Percentiles rank a stretch among this genome's conserved stretches.
phyloP scores from a whole-genome alignment of 768 basidiomycete genomes.

The Podaxis sp. region DNA sequence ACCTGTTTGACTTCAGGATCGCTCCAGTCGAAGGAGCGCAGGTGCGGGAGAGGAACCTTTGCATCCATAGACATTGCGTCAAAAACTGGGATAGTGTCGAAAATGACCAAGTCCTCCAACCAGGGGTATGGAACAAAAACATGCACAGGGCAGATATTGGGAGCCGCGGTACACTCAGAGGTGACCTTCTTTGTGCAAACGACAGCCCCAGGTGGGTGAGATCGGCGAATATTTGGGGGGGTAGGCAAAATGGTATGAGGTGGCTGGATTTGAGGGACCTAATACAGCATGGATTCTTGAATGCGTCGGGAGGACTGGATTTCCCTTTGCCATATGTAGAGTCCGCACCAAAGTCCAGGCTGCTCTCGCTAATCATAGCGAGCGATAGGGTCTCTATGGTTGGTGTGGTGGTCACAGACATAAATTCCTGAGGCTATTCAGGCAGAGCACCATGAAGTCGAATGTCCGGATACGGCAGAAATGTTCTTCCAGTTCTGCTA shows the following conservation, averaged over 20 bases:
- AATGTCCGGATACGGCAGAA: not conserved
- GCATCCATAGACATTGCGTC: conserved; percentile 22
- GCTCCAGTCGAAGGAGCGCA: conserved; percentile 48
- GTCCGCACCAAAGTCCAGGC: not conserved
- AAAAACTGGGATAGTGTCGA: conserved; percentile 41
- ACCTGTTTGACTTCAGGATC: conserved; percentile 41
- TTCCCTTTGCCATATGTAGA: not conserved
- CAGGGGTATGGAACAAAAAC: conserved; percentile 35
- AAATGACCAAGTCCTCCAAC: conserved; percentile 41
- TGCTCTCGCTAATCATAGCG: not conserved
- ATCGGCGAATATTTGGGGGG: conserved; percentile 25
- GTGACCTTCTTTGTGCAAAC: conserved; percentile 29
- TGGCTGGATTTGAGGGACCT: not conserved
- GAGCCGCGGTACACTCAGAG: conserved; percentile 23
- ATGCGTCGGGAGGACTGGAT: not conserved
- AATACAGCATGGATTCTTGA: not conserved
- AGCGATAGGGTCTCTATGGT: not conserved
- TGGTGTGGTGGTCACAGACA: not conserved
- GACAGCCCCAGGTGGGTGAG: conserved; percentile 41
- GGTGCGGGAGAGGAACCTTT: conserved; percentile 32
- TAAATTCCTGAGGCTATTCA: not conserved
- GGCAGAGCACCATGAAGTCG: not conserved
- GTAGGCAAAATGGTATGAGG: not conserved
- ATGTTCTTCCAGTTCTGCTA: not conserved
- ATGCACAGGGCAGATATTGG: conserved; percentile 38